A percentile compares a stretch with the other conserved stretches of the same genome.
Evolutionary conservation across 2,329 filamentous ascomycete genomes (phyloP).

Genomic region (Cordyceps cateniannulata): DNA sequence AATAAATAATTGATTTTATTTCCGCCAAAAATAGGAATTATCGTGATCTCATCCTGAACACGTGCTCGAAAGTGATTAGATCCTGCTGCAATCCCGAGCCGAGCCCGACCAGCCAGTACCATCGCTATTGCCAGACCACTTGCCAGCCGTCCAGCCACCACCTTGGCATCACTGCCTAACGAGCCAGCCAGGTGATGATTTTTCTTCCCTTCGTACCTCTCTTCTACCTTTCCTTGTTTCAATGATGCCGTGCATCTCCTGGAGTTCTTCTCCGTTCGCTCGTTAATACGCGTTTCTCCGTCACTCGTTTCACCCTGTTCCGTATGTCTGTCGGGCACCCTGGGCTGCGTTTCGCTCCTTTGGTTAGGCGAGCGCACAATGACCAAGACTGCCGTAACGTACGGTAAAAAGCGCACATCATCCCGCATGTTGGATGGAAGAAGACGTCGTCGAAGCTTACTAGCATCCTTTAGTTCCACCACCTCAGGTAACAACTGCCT

Average conservation of each 20-base stretch:
- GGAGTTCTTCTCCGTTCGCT: conserved; percentile 3
- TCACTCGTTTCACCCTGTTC: conserved; percentile 3
- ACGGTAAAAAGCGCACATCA: conserved; percentile 2
- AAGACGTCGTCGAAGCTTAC: neutral
- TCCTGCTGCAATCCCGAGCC: neutral
- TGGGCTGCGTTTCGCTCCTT: conserved; percentile 6
- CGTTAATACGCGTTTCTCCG: neutral
- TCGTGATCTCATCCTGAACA: neutral
- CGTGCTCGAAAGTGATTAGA: neutral
- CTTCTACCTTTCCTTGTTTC: neutral
- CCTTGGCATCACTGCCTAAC: neutral
- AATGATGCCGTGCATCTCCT: neutral
- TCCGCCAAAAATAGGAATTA: neutral
- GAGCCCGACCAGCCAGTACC: neutral
- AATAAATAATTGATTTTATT: neutral
- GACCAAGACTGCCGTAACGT: neutral
- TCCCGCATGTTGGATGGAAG: neutral
- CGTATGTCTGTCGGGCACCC: neutral
- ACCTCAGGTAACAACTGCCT: neutral
- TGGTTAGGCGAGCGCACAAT: conserved; percentile 2
- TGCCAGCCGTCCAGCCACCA: neutral
- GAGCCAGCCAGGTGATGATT: neutral
- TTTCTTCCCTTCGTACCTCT: neutral
- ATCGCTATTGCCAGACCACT: conserved; percentile 5
- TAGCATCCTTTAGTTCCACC: neutral